phyloP scores from a whole-genome alignment of 148 eudicot genomes.

The Rhododendron ovatum region DNA sequence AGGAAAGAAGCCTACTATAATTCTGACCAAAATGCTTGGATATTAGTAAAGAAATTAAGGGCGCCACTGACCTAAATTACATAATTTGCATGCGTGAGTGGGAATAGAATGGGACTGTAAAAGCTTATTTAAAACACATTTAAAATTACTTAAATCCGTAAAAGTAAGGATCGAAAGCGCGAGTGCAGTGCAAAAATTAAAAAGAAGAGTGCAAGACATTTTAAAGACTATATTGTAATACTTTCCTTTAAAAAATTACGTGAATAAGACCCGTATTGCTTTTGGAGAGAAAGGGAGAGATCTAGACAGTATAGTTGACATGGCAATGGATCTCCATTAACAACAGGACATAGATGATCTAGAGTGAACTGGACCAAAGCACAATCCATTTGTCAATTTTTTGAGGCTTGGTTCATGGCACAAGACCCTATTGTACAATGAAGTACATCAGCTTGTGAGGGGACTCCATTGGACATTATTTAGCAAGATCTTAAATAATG shows the following conservation, averaged over 20 bases:
- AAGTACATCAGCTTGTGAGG: not conserved
- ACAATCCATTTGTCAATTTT: not conserved
- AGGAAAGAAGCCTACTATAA: not conserved
- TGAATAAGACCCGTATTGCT: not conserved
- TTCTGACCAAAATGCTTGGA: not conserved
- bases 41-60: not conserved
- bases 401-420: not conserved
- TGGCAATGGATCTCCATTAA: not conserved
- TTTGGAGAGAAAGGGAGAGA: not conserved
- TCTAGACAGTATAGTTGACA: not conserved
- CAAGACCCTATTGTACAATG: not conserved
- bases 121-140: too few relatives aligned
- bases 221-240: too few relatives aligned
- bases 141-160: too few relatives aligned
- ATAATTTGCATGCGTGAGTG: too few relatives aligned
- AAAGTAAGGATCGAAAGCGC: too few relatives aligned
- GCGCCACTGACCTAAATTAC: not conserved
- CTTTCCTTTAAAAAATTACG: too few relatives aligned
- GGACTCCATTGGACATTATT: too few relatives aligned
- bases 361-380: not conserved
- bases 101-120: fast-evolving
- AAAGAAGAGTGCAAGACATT: too few relatives aligned
- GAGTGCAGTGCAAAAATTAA: too few relatives aligned
- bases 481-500: too few relatives aligned
- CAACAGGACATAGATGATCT: not conserved